A percentile compares a stretch with the other conserved stretches of the same genome.
phyloP scores from a whole-genome alignment of 2,329 filamentous ascomycete species.

The Fusarium citri region DNA sequence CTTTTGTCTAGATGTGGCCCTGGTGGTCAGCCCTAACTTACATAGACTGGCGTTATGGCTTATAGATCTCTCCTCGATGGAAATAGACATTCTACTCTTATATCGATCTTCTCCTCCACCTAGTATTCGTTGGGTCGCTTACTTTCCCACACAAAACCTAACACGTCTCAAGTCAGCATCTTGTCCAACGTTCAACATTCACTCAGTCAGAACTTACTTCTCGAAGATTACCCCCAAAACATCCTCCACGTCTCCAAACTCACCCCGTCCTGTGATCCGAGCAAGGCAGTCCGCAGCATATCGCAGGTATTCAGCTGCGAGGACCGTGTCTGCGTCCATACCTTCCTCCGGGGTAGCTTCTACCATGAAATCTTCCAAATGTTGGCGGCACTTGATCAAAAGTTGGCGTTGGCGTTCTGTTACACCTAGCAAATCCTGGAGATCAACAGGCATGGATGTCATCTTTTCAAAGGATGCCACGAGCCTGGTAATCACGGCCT shows the following conservation, averaged over 20 bases:
- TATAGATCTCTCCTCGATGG: conserved; percentile 28
- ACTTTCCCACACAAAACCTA: conserved; percentile 63
- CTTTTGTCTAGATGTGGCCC: conserved; percentile 29
- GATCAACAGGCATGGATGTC: conserved; percentile 76
- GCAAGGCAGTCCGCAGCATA: conserved; percentile 84
- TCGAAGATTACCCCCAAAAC: conserved; percentile 97
- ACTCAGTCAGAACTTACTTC: conserved; percentile 72
- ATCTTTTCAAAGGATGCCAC: conserved; percentile 75
- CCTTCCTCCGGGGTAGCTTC: conserved; percentile 60
- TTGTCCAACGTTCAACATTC: conserved; percentile 3
- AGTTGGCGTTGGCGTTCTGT: conserved; percentile 90
- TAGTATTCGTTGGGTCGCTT: conserved; percentile 2
- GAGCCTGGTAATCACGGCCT: conserved; percentile 74
- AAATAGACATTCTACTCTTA: conserved; percentile 19
- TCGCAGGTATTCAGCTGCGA: conserved; percentile 89
- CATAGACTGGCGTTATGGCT: conserved; percentile 33
- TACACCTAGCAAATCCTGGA: conserved; percentile 88
- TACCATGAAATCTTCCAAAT: conserved; percentile 78
- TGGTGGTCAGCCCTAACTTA: conserved; percentile 27
- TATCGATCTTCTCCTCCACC: background rate
- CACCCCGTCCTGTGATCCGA: conserved; percentile 86
- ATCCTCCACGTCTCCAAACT: conserved; percentile 91
- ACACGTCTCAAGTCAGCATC: conserved; percentile 32
- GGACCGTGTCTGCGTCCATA: conserved; percentile 80
- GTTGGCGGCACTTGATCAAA: conserved; percentile 75